Percentiles rank a stretch among this genome's conserved stretches.
Conservation (phyloP, 352 stramenopile genomes). For the Halophytophthora polymorphica region DNA sequence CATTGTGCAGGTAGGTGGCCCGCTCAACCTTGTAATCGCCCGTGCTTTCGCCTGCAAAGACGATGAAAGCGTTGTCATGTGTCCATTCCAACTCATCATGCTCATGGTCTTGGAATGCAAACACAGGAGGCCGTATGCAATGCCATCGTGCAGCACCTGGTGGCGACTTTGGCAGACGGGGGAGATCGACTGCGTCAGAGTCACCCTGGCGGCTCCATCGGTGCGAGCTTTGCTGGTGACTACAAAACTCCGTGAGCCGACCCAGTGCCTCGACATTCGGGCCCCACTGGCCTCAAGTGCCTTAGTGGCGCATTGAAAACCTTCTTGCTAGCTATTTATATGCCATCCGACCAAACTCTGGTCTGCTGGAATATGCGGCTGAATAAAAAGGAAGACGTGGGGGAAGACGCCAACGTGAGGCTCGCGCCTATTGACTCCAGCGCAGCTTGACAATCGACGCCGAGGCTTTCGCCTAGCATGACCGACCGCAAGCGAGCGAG, state of each 20-base stretch:
- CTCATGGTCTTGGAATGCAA: neutral
- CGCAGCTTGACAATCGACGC: no score
- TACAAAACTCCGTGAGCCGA: neutral
- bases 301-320: no score
- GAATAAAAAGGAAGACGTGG: no score
- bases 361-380: no score
- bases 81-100: conserved; percentile 1
- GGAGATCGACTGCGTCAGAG: conserved; percentile 40
- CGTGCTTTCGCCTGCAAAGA: no score
- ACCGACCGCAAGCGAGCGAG: no score
- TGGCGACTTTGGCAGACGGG: conserved; percentile 32
- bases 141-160: conserved; percentile 60
- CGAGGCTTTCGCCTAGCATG: no score
- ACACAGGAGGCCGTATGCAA: conserved; percentile 73
- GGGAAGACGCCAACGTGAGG: no score
- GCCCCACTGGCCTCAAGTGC: conserved; percentile 1
- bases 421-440: no score
- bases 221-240: conserved; percentile 19
- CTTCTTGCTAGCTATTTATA: no score
- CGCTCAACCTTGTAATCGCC: no score
- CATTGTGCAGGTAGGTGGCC: conserved; percentile 54
- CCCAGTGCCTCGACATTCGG: neutral
- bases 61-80: neutral
- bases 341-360: no score
- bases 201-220: conserved; percentile 74